Evolutionary conservation across 2,329 filamentous ascomycete species (phyloP), one percentile per base, ranked within the genome.

Genomic region (Fusarium multiceps): DNA sequence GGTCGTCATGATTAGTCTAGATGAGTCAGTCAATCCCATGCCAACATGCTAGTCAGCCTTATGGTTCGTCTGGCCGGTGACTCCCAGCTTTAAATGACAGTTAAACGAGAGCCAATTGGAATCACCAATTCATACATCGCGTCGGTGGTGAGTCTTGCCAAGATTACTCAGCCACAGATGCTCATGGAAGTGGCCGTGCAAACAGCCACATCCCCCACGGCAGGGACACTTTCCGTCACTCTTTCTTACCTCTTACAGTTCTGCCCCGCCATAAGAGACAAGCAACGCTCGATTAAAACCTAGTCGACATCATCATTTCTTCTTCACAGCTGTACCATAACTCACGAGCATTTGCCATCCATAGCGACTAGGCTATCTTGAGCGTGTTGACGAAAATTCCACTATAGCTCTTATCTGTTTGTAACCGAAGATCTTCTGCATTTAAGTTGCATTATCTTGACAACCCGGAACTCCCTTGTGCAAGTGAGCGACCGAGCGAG

Each of bases 241-340:
- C 30, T 63, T 50, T 37, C 41, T n/a, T 53, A 37, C 34, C 34
- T 37, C 34, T 37, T 18, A 62, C 50, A 55, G 37, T 28, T 50
- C 40, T 74, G 73, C 73, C 73, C 73, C 73, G 72, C 73, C 73
- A 74, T 72, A 49, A 58, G 46, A 58, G 49, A 48, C 49, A 51
- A 37, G 18, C 27, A 45, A 56, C 41, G 27, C 54, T 55, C 41
- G 53, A 69, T 72, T 75, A 75, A 74, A 75, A 74, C 72, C 72
- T 75, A 58, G 69, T 59, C 63, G 62, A 72, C 64, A 71, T 75
- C 66, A 59, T 69, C 63, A 32, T 23, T 71, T 59, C 63, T 30
- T 41, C 59, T 42, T 32, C 9, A 43, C 46, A 43, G 40, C 59
- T 60, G 34, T 25, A 28, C 49, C 27, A 21, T 55, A 12, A 55